Evolutionary conservation across 78 protist species (phyloP).

Genomic region (Bigelowiella natans): DNA sequence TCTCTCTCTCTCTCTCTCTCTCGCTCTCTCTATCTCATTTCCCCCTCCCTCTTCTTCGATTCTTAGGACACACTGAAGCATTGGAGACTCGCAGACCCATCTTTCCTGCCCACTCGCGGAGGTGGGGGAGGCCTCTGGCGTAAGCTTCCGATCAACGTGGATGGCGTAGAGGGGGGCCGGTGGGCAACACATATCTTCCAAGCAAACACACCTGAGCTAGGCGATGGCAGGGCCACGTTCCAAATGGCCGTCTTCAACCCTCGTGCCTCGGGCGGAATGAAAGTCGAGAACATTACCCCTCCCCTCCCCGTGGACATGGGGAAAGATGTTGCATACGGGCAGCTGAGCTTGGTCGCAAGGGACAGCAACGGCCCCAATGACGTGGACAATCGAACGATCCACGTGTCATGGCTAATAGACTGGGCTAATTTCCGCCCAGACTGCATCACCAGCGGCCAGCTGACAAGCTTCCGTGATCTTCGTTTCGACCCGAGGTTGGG

Average conservation of each 20-base stretch:
- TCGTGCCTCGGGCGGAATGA: no score
- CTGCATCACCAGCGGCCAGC: background rate
- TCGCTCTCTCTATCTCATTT: no score
- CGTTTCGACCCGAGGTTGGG: background rate
- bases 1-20: no score
- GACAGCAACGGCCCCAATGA: background rate
- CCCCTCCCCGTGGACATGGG: background rate
- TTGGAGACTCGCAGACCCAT: background rate
- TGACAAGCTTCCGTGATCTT: background rate
- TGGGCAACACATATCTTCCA: background rate
- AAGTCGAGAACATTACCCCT: no score
- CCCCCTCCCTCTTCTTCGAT: no score
- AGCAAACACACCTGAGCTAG: background rate
- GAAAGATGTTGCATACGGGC: background rate
- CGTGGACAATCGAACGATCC: background rate
- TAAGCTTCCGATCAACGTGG: background rate
- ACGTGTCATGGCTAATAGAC: background rate
- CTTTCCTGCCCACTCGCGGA: background rate
- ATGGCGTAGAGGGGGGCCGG: background rate
- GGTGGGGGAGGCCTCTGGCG: background rate
- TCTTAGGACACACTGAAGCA: background rate
- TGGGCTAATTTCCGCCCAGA: background rate
- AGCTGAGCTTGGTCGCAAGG: background rate
- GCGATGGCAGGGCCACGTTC: background rate
- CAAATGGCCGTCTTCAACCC: background rate